Percentiles rank a stretch among this genome's conserved stretches.
These are phyloP conservation scores for Penicillium dipodomyicola DNA, from an alignment of 495 filamentous ascomycete genomes.

Conservation along the genomic window DNA sequence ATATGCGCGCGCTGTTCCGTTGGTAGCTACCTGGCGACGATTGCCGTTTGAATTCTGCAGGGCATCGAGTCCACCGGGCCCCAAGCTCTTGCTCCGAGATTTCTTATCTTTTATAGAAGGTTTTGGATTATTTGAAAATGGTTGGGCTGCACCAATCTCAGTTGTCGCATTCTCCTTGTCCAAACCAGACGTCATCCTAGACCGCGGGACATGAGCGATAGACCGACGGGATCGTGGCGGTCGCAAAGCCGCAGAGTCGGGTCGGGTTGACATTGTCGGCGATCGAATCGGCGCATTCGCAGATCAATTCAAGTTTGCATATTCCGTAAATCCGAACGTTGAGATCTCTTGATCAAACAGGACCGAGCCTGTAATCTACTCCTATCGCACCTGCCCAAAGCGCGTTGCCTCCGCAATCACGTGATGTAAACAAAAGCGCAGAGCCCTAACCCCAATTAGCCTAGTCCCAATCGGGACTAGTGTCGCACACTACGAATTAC, in stretches of 20 bases:
- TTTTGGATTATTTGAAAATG: conserved; percentile 33
- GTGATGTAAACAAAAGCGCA: conserved; percentile 46
- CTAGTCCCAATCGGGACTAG: conserved; percentile 39
- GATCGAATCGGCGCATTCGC: conserved; percentile 11
- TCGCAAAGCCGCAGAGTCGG: conserved; percentile 40
- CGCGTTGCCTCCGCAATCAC: conserved; percentile 35
- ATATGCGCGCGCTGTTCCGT: conserved; percentile 5
- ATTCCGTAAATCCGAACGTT: conserved; percentile 2
- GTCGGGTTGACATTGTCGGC: conserved; percentile 39
- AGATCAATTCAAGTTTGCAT: conserved; percentile 6
- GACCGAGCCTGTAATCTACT: neutral
- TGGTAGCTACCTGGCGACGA: conserved; percentile 65
- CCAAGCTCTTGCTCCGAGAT: conserved; percentile 90
- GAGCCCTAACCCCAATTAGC: conserved; percentile 45
- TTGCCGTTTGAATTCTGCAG: conserved; percentile 78
- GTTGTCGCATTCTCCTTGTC: conserved; percentile 75
- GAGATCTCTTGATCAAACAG: neutral
- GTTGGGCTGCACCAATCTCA: conserved; percentile 48
- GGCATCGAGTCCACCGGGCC: conserved; percentile 82
- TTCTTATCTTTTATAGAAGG: conserved; percentile 58
- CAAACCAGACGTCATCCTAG: conserved; percentile 38
- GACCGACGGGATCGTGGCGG: conserved; percentile 68
- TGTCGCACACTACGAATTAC: conserved; percentile 35
- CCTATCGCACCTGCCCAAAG: conserved; percentile 18
- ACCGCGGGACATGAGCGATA: conserved; percentile 63